Evolutionary conservation across 2,329 filamentous ascomycete species (phyloP), one percentile per base, ranked within the genome.

Genomic region (Grosmannia penicillata): DNA sequence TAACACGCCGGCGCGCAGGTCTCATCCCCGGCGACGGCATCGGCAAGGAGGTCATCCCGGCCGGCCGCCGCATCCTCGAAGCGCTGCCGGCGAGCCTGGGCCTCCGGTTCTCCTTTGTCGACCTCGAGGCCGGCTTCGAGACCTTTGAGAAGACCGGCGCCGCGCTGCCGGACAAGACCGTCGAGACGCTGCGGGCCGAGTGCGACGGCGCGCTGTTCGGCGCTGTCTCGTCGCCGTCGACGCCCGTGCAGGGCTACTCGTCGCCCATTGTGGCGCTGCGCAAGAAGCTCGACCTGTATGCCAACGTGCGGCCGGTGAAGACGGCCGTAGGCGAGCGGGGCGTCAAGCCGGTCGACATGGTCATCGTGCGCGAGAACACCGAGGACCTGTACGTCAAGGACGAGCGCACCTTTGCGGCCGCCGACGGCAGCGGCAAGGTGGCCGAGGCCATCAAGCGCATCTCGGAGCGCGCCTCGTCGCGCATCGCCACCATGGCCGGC

Each of bases 361-460:
- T 98, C 53, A 98, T 96, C 53, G 91, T 96, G 39, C 83, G 91
- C 48, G 91, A 98, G 64, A 98, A 98, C 68, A 98, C 91, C 24
- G 91, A 98, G 66, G 91, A 98, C 58, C 72, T 98, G 29, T 94
- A 94, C 62, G 89, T 98, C 51, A 96, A 96, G 67, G 82, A 96
- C 59, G 91, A 98, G 67, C 79, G 70, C 58, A 95, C 86, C 18
- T 79, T 75, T 56, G 74, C 83, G 38, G 39, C 37, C 35, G n/a
- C 30, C 31, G 19, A 72, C 24, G 67, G 67, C 40, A 60, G 66
- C 39, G 78, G 80, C 59, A 87, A 85, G 65, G 82, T 96, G 41
- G 89, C 91, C 47, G 89, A 96, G 66, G 91, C 91, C 33, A 89
- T 96, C 65, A 98, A 98, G 73, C 82, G 89, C 53, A 98, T 98